These are phyloP conservation scores for Globisporangium splendens DNA, from an alignment of 352 stramenopile species.

Conservation along the genomic window DNA sequence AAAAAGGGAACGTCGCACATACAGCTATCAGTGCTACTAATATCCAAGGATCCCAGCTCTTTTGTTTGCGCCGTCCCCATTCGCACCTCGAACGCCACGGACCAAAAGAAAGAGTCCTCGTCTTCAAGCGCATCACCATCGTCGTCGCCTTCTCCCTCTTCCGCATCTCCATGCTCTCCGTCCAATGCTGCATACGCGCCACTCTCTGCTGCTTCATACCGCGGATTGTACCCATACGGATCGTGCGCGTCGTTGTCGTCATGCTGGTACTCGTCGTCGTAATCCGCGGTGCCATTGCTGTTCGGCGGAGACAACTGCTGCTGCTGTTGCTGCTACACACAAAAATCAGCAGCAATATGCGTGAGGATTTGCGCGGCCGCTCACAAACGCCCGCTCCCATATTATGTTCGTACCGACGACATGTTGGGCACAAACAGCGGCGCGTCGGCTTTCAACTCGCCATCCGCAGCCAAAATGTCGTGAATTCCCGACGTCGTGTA, in stretches of 20 bases:
- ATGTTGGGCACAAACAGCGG: slow-evolving; percentile 60
- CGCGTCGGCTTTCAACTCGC: slow-evolving; percentile 71
- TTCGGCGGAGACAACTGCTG: slow-evolving; percentile 15
- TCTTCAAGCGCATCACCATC: slow-evolving; percentile 39
- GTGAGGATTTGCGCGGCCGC: neutral
- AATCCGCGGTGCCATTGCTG: slow-evolving; percentile 6
- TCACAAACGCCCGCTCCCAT: neutral
- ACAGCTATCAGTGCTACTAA: neutral
- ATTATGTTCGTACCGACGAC: slow-evolving; percentile 3
- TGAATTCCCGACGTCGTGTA: slow-evolving; percentile 20
- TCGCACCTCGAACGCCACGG: slow-evolving; percentile 74
- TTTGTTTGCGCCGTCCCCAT: neutral
- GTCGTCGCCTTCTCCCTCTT: slow-evolving; percentile 11
- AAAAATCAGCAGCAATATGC: neutral
- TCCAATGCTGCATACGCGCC: slow-evolving; percentile 5
- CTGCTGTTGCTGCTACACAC: neutral
- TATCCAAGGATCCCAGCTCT: neutral
- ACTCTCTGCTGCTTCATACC: too few relatives aligned
- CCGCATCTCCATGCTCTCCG: neutral
- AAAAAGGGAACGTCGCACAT: slow-evolving; percentile 6
- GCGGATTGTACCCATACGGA: too few relatives aligned
- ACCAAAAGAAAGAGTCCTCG: slow-evolving; percentile 87
- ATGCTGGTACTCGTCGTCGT: slow-evolving; percentile 9
- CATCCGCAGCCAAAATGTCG: slow-evolving; percentile 31
- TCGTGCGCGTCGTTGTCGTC: neutral